These are phyloP conservation scores for Paramyrothecium roridum DNA, from an alignment of 2,329 filamentous ascomycete species.

Conservation along the genomic window DNA sequence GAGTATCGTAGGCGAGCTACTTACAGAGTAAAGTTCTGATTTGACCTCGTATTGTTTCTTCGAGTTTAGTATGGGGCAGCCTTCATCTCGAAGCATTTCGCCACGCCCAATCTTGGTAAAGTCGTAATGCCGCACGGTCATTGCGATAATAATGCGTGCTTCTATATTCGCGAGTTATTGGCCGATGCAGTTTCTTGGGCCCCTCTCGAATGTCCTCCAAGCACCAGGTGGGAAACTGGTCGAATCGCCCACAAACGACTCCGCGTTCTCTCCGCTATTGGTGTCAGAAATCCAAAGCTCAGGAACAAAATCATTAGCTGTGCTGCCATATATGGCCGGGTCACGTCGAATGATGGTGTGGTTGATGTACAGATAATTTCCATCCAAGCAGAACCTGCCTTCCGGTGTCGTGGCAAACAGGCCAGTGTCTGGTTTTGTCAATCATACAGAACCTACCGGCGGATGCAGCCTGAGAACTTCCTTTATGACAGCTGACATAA, in stretches of 20 bases:
- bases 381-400: constrained; percentile 14
- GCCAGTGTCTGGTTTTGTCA: constrained; percentile 20
- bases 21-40: neutral
- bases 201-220: constrained; percentile 1
- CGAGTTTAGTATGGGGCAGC: neutral
- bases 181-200: constrained; percentile 1
- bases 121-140: neutral
- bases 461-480: constrained; percentile 32
- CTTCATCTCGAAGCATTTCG: neutral
- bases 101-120: neutral
- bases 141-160: neutral
- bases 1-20: neutral
- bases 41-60: neutral
- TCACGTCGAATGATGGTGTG: neutral
- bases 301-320: neutral
- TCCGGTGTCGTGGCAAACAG: neutral
- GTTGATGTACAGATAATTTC: neutral
- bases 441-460: constrained; percentile 17
- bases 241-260: too few species aligned
- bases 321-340: neutral
- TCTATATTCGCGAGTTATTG: constrained; percentile 1
- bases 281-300: too few species aligned
- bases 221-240: too few species aligned
- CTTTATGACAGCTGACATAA: constrained; percentile 35
- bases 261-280: too few species aligned